Evolutionary conservation across 23 red algal species (phyloP), one percentile per base, ranked within the genome.

Genomic region (Gracilaria gracilis): DNA sequence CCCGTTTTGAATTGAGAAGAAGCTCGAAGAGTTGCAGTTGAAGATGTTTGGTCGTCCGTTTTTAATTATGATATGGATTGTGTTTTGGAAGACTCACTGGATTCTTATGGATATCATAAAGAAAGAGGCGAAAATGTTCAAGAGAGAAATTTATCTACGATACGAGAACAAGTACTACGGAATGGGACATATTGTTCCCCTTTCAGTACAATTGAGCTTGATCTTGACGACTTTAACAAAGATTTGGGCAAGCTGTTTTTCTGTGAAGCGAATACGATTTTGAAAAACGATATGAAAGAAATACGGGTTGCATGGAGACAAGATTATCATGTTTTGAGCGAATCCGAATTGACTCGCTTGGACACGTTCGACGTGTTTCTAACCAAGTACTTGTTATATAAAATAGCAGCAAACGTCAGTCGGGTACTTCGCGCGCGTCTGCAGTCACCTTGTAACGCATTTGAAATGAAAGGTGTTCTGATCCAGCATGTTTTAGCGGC

Each of bases 401-500:
- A 38, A 70, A 34, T 70, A 35, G 65, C 35, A 38, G 34, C 65
- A 19, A 38, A 70, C 17, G 23, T 35, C 4, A 70, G 34, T 19
- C 3, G 65, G 1, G 65, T 70, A 3, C 17, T 70, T 7, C 15
- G 25, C 12, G 65, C 65, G 4, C 28, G 65, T 33, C 65, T 9
- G 4, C 65, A 70, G 27, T 17, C 24, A 4, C 17, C 12, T 4
- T 4, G 13, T 2, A 70, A 16, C 35, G 28, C 5, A 1, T 36
- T 1, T 17, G 55, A 85, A 32, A 16, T 85, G 20, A 58, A 66
- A 34, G 57, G 57, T 40, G 33, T 67, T 23, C 8, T 67, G 14
- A 85, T 85, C 49, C 38, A 47, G 28, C 81, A 85, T 67, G 81
- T 70, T 49, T 49, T 70, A 23, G 31, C 27, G 29, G 81, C 81